Evolutionary conservation across 495 filamentous ascomycete species (phyloP).

Genomic region (Chaetomidium leptoderma): DNA sequence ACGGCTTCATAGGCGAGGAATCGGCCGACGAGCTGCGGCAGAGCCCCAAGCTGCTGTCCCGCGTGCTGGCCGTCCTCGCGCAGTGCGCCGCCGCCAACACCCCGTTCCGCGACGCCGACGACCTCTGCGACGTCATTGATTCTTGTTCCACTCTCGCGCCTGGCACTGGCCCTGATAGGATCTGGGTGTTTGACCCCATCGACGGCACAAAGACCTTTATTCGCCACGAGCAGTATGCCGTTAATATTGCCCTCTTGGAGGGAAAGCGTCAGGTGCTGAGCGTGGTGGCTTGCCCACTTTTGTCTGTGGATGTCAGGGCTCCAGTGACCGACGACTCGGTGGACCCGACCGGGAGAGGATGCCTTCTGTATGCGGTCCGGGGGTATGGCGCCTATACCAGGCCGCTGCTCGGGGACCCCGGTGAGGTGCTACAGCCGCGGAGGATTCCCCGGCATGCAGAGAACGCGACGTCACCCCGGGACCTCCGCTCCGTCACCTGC

Average conservation of each 20-base stretch:
- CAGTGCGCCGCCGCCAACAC: constrained; percentile 18
- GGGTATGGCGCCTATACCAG: constrained; percentile 54
- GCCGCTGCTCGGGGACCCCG: constrained; percentile 31
- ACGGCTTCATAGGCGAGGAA: constrained; percentile 61
- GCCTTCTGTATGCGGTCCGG: constrained; percentile 53
- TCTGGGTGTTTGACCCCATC: constrained; percentile 69
- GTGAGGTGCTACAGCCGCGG: neutral
- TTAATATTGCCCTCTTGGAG: constrained; percentile 44
- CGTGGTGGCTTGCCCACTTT: constrained; percentile 54
- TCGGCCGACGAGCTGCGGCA: constrained; percentile 50
- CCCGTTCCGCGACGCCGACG: constrained; percentile 35
- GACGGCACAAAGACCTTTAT: constrained; percentile 68
- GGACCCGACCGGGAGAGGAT: constrained; percentile 50
- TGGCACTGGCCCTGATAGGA: constrained; percentile 29
- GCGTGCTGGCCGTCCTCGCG: constrained; percentile 47
- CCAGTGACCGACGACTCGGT: constrained; percentile 41
- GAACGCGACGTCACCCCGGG: constrained; percentile 30
- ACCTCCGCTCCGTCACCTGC: constrained; percentile 38
- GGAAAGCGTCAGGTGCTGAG: constrained; percentile 37
- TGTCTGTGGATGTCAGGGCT: constrained; percentile 40
- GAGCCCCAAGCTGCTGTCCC: constrained; percentile 46
- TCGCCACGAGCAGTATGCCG: constrained; percentile 55
- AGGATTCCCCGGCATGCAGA: constrained; percentile 25
- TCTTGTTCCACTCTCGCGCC: constrained; percentile 40
- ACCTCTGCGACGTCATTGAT: constrained; percentile 60